Percentiles rank a stretch among this genome's conserved stretches.
Evolutionary conservation across 192 early-diverging fungal genomes (phyloP).

Genomic region (Haplosporangium gracile): DNA sequence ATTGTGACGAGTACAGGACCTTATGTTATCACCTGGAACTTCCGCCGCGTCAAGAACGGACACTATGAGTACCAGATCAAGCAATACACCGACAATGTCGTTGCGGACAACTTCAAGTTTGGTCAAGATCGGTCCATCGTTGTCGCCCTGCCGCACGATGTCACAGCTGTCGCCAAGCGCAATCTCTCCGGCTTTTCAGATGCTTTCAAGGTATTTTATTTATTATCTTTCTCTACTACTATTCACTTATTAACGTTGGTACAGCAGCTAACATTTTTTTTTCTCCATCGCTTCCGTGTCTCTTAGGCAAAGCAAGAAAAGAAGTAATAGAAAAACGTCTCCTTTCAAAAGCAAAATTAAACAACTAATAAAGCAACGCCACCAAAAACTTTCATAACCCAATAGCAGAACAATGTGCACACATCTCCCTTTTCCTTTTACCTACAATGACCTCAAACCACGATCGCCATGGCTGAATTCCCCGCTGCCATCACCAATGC

Average conservation of each 20-base stretch:
- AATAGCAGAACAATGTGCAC: neutral
- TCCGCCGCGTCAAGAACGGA: slow-evolving; percentile 82
- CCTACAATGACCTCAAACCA: neutral
- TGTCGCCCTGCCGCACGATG: slow-evolving; percentile 72
- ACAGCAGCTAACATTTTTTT: too few relatives aligned
- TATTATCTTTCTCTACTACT: neutral
- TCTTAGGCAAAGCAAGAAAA: too few relatives aligned
- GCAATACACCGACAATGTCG: slow-evolving; percentile 83
- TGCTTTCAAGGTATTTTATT: slow-evolving; percentile 21
- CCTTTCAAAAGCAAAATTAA: too few relatives aligned
- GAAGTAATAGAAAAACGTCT: too few relatives aligned
- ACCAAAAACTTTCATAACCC: too few relatives aligned
- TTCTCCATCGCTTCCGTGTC: too few relatives aligned
- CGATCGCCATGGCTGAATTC: slow-evolving; percentile 1
- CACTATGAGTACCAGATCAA: slow-evolving; percentile 92
- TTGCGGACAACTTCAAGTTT: slow-evolving; percentile 93
- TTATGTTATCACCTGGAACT: slow-evolving; percentile 94
- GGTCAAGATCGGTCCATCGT: slow-evolving; percentile 88
- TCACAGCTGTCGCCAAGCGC: slow-evolving; percentile 30
- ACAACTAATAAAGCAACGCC: too few relatives aligned
- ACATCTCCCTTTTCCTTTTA: neutral
- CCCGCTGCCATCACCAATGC: slow-evolving; percentile 33
- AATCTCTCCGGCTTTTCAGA: slow-evolving; percentile 27
- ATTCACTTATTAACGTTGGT: neutral
- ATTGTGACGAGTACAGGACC: slow-evolving; percentile 94